Base-by-base conservation (phyloP, 2,329 filamentous ascomycete species). In the Orbilia brochopaga region DNA sequence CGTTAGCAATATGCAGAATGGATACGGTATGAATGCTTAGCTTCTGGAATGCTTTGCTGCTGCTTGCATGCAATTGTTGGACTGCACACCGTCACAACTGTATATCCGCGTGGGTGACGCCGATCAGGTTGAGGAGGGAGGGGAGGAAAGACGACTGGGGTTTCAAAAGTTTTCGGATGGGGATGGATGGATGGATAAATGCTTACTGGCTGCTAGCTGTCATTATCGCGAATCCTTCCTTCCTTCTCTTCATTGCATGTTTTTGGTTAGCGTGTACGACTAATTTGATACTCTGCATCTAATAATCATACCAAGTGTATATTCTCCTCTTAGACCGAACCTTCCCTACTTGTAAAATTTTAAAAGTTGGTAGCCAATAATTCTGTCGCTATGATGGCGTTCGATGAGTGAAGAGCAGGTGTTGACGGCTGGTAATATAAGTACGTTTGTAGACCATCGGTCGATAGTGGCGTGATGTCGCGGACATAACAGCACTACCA, bases 241-340 rank as follows among this genome's bases (percentile, higher is more conserved):
- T 32, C 30, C 15, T 60, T 60, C 57, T 55, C 66, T 64, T 69
- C 55, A 32, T 32, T 56, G 55, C 63, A 51, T 32, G 54, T 57
- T 63, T 59, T 53, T 51, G 58, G 67, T 72, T 72, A 72, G 67
- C 67, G 60, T 60, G 67, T 72, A 66, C 60, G 60, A 72, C 46
- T 72, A 61, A 72, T 72, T 48, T 19, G 19, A 21, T 3, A 32
- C 8, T 32, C 27, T 8, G n/a, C n/a, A n/a, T n/a, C n/a, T n/a
- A n/a, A n/a, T n/a, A n/a, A n/a, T n/a, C n/a, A n/a, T n/a, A 4
- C 8, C 27, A 32, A 32, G 27, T 32, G 8, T 32, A 32, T 32
- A 32, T 3, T 8, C 3, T 8, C 27, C 27, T 32, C 27, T 23
- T 19, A 55, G 56, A 65, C 65, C 55, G 48, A 60, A 60, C 55